Evolutionary conservation across 805 yeast species (phyloP), one percentile per base, ranked within the genome.

Genomic region (Saccharomyces paradoxus): DNA sequence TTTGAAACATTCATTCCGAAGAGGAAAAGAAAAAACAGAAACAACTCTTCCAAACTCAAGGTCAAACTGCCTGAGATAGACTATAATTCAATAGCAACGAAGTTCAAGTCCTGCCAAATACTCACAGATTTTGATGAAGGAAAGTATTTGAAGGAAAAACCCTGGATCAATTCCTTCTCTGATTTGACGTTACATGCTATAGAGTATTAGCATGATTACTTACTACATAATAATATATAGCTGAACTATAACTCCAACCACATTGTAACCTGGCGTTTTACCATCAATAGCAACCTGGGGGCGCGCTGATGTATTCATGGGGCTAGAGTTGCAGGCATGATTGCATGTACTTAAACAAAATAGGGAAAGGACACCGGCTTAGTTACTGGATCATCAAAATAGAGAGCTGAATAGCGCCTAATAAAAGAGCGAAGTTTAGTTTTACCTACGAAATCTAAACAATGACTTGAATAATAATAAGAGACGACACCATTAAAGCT

Each of bases 151-250:
- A 59, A 55, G 24, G 56, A 64, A 48, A 54, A 61, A 48, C 70
- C 67, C 1, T 81, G 83, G 83, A 67, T 74, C 1, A 79, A 78
- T 55, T 70, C 84, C 21, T 81, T 81, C 59, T 74, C 82, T 1
- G 84, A 81, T 59, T 61, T 81, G 17, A 73, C 83, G 4, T 69
- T 75, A 13, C 84, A 80, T 55, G 49, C 54, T 10, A 60, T 71
- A 13, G 57, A 53, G 21, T 63, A 51, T 50, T 17, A 30, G 9
- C 9, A 17, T 17, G 41, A 37, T n/a, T 17, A 17, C 17, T 37
- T 17, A 37, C 44, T 37, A 37, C 22, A 17, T 37, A 37, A 9
- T 21, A 37, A 5, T 37, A 10, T 37, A 17, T n/a, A n/a, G 2
- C 41, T 14, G 22, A 17, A 37, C 9, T 17, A 12, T 29, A 29